These are phyloP conservation scores for Candida anglica DNA, from an alignment of 805 yeast species.

Conservation along the genomic window DNA sequence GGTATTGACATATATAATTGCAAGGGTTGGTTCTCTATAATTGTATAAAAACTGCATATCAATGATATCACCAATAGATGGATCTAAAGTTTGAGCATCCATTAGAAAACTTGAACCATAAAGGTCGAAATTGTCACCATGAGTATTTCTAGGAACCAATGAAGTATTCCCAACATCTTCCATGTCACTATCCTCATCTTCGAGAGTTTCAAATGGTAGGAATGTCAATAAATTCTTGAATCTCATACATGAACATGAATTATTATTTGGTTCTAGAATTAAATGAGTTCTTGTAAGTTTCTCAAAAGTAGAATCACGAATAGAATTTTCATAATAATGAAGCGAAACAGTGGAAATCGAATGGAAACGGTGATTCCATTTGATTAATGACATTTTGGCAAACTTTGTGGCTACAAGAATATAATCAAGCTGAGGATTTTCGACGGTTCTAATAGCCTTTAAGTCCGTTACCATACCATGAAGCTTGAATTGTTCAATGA, in stretches of 20 bases:
- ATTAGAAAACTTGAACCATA: conserved; percentile 57
- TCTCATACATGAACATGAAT: conserved; percentile 51
- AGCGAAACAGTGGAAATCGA: conserved; percentile 69
- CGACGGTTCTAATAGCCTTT: conserved; percentile 45
- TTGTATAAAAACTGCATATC: conserved; percentile 70
- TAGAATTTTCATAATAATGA: conserved; percentile 78
- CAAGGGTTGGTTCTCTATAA: conserved; percentile 81
- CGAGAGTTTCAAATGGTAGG: conserved; percentile 54
- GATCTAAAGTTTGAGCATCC: conserved; percentile 52
- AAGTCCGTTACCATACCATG: conserved; percentile 68
- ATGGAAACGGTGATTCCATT: conserved; percentile 58
- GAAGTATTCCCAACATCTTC: conserved; percentile 15
- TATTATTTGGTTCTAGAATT: conserved; percentile 56
- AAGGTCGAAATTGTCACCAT: conserved; percentile 13
- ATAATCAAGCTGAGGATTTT: conserved; percentile 49
- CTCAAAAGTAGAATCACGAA: conserved; percentile 48
- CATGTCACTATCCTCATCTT: conserved; percentile 35
- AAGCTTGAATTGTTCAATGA: conserved; percentile 61
- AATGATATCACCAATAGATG: conserved; percentile 57
- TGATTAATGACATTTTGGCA: conserved; percentile 75
- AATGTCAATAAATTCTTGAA: conserved; percentile 69
- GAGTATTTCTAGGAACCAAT: background rate
- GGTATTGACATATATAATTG: conserved; percentile 51
- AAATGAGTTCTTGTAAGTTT: conserved; percentile 40
- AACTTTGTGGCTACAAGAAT: conserved; percentile 61